Evolutionary conservation across 306 rosid species (phyloP).

Genomic region (Cercis canadensis): DNA sequence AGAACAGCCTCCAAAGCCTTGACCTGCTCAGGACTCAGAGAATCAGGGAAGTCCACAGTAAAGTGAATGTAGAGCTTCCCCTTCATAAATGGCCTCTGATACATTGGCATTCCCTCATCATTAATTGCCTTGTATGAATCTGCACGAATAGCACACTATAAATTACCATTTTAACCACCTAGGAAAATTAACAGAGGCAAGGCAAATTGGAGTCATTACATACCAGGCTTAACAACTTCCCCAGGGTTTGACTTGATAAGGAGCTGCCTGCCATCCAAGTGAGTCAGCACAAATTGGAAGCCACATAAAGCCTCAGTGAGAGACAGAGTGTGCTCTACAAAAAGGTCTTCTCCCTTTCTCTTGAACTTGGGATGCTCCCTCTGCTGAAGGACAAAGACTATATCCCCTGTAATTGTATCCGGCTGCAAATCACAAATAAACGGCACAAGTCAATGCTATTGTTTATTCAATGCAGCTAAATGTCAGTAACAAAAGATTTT

Average conservation of each 20-base stretch:
- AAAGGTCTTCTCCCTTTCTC: conserved; percentile 83
- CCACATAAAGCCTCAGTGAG: conserved; percentile 94
- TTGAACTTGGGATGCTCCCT: conserved; percentile 90
- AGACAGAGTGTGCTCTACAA: conserved; percentile 77
- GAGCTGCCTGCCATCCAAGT: conserved; percentile 87
- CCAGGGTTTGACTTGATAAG: conserved; percentile 92
- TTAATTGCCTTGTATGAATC: conserved; percentile 86
- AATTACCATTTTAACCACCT: background rate
- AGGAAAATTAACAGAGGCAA: background rate
- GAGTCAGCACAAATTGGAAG: conserved; percentile 79
- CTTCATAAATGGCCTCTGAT: conserved; percentile 92
- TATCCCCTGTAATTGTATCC: conserved; percentile 92
- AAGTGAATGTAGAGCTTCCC: conserved; percentile 93
- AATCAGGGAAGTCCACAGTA: conserved; percentile 84
- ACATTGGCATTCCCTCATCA: conserved; percentile 94
- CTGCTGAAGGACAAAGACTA: conserved; percentile 89
- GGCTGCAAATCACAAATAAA: conserved; percentile 62
- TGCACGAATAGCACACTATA: conserved; percentile 29
- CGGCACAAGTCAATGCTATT: conserved; percentile 13
- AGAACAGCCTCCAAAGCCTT: conserved; percentile 67
- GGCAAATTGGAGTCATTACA: conserved; percentile 12
- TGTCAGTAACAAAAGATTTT: background rate
- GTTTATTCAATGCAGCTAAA: background rate
- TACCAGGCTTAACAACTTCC: conserved; percentile 94
- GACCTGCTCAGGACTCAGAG: conserved; percentile 62